Evolutionary conservation across 805 yeast species (phyloP), one percentile per base, ranked within the genome.

Genomic region (Candida nanaspora): DNA sequence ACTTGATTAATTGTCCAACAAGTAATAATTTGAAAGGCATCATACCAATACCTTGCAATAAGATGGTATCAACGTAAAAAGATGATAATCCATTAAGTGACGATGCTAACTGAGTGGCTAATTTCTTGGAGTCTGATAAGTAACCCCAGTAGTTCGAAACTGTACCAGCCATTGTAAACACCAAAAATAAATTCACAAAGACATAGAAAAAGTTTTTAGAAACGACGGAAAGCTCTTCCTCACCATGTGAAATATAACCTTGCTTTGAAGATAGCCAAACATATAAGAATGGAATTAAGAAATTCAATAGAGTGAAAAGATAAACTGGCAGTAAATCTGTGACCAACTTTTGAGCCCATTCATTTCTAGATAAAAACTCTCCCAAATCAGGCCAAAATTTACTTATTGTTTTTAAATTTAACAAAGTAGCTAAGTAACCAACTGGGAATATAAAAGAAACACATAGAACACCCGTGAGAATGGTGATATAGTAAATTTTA

Each of bases 161-260:
- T 1, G 96, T 86, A 47, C 96, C 96, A 7, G 94, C 95, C 53
- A 89, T 74, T 1, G 98, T 91, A 66, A 93, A 93, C 22, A 91
- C 95, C 55, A 91, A 68, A 56, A 91, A 93, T 73, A 93, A 70
- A 61, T 91, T 91, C 47, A 91, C 95, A 64, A 93, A 93, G 29
- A 89, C 84, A 61, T 88, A 93, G 58, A 93, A 89, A 64, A 89
- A 91, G 66, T 93, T 93, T 63, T 91, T 91, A 22, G 93, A 80
- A 2, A 91, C 94, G 20, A 88, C 77, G 0, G 96, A 83, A 15
- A 88, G 64, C 57, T 93, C 98, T 49, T 86, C 96, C 49, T 93
- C 98, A 31, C 95, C 89, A 52, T 84, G 82, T 6, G 97, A 87
- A 0, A 94, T 80, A 52, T 78, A 86, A 0, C 98, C 98, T 65